phyloP scores from a whole-genome alignment of 495 filamentous ascomycete genomes.

The Tuber umbilicatum region DNA sequence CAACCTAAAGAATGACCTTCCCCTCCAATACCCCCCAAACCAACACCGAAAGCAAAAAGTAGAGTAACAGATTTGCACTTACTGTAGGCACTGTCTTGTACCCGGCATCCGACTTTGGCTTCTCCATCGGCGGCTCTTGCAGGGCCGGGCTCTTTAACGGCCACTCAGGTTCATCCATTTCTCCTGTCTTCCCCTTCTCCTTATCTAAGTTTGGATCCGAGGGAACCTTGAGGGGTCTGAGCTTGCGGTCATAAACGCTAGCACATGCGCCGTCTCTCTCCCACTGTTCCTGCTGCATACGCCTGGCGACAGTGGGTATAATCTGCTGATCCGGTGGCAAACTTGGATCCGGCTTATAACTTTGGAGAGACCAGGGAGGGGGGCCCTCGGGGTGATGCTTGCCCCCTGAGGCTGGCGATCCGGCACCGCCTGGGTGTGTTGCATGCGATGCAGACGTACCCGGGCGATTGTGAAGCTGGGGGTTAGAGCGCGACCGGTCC shows the following conservation, averaged over 20 bases:
- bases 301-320: conserved; percentile 84
- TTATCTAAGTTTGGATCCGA: conserved; percentile 20
- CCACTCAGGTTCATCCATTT: conserved; percentile 24
- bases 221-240: conserved; percentile 61
- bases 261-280: conserved; percentile 80
- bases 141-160: conserved; percentile 32
- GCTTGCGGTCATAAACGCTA: conserved; percentile 72
- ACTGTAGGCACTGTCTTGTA: conserved; percentile 39
- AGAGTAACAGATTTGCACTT: conserved; percentile 16
- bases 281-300: conserved; percentile 91
- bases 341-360: conserved; percentile 92
- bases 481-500: conserved; percentile 43
- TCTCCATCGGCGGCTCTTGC: conserved; percentile 7
- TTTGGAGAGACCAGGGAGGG: conserved; percentile 86
- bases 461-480: conserved; percentile 44
- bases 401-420: conserved; percentile 48
- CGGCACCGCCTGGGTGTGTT: conserved; percentile 52
- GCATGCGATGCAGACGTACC: conserved; percentile 51
- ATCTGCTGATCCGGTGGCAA: conserved; percentile 93
- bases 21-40: conserved; percentile 4
- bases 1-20: neutral
- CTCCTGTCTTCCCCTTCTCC: conserved; percentile 22
- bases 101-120: conserved; percentile 28
- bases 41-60: conserved; percentile 8
- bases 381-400: conserved; percentile 82